Conservation (phyloP, 345 rosid genomes). For the Balakata baccata region DNA sequence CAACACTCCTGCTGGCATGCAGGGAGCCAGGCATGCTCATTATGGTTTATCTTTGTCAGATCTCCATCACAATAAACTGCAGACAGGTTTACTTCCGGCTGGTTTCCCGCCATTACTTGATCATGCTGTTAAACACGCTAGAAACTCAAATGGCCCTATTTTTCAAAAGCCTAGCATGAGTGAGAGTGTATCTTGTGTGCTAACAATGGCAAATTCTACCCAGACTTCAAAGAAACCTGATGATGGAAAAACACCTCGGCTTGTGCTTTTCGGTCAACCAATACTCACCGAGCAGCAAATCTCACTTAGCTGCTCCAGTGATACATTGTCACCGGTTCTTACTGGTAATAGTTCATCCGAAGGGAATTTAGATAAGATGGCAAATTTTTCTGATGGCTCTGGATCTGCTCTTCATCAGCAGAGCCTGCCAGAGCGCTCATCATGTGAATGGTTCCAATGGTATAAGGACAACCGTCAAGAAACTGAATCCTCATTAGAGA, state of each 20-base stretch:
- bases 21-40: slow-evolving; percentile 45
- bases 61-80: slow-evolving; percentile 28
- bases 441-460: slow-evolving; percentile 36
- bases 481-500: slow-evolving; percentile 31
- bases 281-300: slow-evolving; percentile 36
- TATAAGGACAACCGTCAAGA: slow-evolving; percentile 35
- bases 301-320: slow-evolving; percentile 38
- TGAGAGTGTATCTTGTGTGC: slow-evolving; percentile 43
- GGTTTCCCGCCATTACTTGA: slow-evolving; percentile 38
- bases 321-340: slow-evolving; percentile 29
- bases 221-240: slow-evolving; percentile 21
- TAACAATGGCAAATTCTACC: slow-evolving; percentile 43
- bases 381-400: slow-evolving; percentile 17
- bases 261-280: slow-evolving; percentile 30
- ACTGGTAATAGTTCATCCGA: slow-evolving; percentile 24
- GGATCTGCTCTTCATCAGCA: slow-evolving; percentile 30
- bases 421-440: slow-evolving; percentile 29
- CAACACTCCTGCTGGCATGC: slow-evolving; percentile 39
- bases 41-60: slow-evolving; percentile 30
- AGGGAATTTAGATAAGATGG: slow-evolving; percentile 19
- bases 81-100: slow-evolving; percentile 22
- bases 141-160: slow-evolving; percentile 28
- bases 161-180: slow-evolving; percentile 34
- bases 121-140: slow-evolving; percentile 31
- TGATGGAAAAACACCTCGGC: slow-evolving; percentile 18